A percentile compares a stretch with the other conserved stretches of the same genome.
Conservation (phyloP, 2,329 filamentous ascomycete genomes). For the Tothia fuscella region DNA sequence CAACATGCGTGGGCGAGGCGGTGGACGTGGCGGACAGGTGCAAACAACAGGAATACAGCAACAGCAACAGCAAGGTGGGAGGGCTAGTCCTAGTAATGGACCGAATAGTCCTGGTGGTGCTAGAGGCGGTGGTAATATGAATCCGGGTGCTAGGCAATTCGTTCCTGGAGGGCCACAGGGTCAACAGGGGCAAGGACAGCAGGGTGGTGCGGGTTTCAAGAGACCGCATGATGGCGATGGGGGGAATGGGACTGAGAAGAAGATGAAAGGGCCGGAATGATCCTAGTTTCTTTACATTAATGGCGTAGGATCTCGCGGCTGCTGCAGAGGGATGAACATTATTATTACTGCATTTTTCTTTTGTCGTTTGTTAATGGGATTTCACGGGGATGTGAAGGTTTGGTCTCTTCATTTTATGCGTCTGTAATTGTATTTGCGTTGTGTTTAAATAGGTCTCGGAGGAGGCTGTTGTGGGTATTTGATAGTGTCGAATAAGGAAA, state of each 20-base stretch:
- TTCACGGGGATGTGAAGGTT: no score
- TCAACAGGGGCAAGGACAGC: no score
- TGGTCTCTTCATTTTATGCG: no score
- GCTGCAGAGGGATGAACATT: no score
- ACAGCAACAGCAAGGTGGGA: constrained; percentile 1
- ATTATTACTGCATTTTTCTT: no score
- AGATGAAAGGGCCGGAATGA: constrained; percentile 4
- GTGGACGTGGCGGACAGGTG: constrained; percentile 5
- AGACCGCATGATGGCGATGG: constrained; percentile 8
- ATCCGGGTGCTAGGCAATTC: constrained; percentile 9
- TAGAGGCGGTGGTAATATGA: constrained; percentile 5
- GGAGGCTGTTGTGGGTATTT: no score
- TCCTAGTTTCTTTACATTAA: no score
- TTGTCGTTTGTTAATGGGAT: no score
- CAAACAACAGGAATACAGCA: neutral
- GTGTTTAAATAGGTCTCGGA: no score
- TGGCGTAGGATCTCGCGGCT: no score
- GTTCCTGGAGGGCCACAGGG: constrained; percentile 9
- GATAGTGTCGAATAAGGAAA: no score
- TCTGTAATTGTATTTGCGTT: no score
- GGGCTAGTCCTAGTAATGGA: neutral
- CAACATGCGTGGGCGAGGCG: neutral
- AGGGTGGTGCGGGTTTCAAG: constrained; percentile 1
- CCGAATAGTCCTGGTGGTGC: constrained; percentile 6
- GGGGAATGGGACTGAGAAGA: constrained; percentile 6